Evolutionary conservation across 768 basidiomycete genomes (phyloP).

Genomic region (Dioszegia hungarica): DNA sequence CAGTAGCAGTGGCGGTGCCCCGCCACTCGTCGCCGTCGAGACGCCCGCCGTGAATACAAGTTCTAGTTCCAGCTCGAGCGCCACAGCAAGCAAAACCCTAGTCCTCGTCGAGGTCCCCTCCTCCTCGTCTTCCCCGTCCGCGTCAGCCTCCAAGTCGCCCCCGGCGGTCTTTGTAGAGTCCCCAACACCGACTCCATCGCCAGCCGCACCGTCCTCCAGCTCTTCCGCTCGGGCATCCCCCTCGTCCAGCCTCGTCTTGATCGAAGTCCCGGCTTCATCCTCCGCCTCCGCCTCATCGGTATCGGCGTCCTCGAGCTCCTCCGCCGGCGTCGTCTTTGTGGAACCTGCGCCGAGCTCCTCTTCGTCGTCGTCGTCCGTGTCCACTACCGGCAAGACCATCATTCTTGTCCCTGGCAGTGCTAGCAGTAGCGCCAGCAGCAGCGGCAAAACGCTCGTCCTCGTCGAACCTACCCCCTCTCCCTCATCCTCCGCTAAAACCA

Average conservation of each 20-base stretch:
- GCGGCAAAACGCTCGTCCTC: too few species aligned
- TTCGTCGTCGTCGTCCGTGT: neutral
- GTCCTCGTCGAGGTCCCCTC: neutral
- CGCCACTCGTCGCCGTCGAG: neutral
- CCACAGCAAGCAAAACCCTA: too few species aligned
- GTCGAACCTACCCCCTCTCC: too few species aligned
- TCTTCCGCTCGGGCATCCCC: slow-evolving; percentile 1
- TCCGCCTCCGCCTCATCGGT: neutral
- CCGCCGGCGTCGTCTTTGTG: neutral
- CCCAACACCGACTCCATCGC: too few species aligned
- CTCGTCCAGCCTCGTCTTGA: neutral
- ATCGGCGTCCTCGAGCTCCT: neutral
- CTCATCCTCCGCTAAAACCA: too few species aligned
- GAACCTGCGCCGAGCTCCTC: neutral
- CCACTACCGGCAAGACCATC: too few species aligned
- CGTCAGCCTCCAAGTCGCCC: neutral
- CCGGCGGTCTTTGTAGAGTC: too few species aligned
- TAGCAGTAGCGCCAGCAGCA: too few species aligned
- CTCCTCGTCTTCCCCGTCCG: neutral
- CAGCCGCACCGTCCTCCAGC: neutral
- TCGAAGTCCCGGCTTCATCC: too few species aligned
- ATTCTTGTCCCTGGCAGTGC: too few species aligned
- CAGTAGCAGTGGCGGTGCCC: too few species aligned
- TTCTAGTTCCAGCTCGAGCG: neutral
- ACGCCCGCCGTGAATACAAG: neutral